Conservation (phyloP, 805 yeast genomes). For the Clavispora fructus region DNA sequence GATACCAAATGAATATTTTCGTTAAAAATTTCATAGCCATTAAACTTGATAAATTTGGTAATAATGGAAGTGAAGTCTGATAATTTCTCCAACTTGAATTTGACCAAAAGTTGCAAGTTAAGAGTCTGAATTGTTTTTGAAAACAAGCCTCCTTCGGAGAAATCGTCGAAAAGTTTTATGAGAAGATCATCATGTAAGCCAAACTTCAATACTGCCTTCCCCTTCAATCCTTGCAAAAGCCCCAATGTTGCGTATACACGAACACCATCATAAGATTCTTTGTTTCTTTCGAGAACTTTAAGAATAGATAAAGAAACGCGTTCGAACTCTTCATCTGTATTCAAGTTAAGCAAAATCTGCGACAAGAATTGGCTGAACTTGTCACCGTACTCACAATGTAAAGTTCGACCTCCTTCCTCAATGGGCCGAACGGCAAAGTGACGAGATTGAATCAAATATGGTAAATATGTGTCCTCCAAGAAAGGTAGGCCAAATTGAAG, state of each 20-base stretch:
- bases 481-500: slow-evolving; percentile 32
- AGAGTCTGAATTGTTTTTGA: slow-evolving; percentile 48
- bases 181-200: slow-evolving; percentile 23
- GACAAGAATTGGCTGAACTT: slow-evolving; percentile 42
- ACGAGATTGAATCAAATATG: slow-evolving; percentile 57
- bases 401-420: slow-evolving; percentile 19
- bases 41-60: slow-evolving; percentile 35
- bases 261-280: slow-evolving; percentile 63
- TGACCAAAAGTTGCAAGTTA: slow-evolving; percentile 41
- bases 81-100: slow-evolving; percentile 21
- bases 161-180: slow-evolving; percentile 26
- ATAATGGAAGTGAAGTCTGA: slow-evolving; percentile 24
- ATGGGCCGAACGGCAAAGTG: slow-evolving; percentile 45
- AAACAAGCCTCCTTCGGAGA: slow-evolving; percentile 49
- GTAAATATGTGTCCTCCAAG: slow-evolving; percentile 49
- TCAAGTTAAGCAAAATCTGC: slow-evolving; percentile 26
- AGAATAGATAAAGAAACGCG: slow-evolving; percentile 29
- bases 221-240: slow-evolving; percentile 45
- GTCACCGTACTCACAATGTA: slow-evolving; percentile 56
- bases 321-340: slow-evolving; percentile 17
- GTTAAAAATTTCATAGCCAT: slow-evolving; percentile 22
- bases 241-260: slow-evolving; percentile 59
- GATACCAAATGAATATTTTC: slow-evolving; percentile 16
- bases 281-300: slow-evolving; percentile 41
- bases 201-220: slow-evolving; percentile 19